Conservation (phyloP, 495 filamentous ascomycete species). For the Tuber calosporum region DNA sequence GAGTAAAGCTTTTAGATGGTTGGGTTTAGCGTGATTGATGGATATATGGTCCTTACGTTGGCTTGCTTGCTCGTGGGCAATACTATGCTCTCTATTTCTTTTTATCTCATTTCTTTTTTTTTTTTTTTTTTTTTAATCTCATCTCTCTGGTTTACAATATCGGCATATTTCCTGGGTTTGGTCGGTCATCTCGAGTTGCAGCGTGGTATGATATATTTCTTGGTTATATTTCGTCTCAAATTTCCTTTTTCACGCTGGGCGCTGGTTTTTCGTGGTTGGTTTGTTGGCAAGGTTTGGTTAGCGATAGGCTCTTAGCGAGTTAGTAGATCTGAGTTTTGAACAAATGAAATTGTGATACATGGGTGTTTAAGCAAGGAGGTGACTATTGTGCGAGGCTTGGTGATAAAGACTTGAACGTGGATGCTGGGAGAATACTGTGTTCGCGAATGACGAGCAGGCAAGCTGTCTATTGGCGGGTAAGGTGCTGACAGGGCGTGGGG, state of each 20-base stretch:
- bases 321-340: not conserved
- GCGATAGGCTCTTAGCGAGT: not conserved
- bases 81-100: not conserved
- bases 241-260: not conserved
- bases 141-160: not conserved
- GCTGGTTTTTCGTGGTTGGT: not conserved
- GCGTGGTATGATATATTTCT: not conserved
- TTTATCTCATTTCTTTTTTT: not conserved
- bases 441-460: too few species aligned
- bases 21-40: constrained; percentile 24
- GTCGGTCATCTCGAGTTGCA: not conserved
- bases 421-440: too few species aligned
- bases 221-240: not conserved
- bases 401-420: too few species aligned
- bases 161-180: not conserved
- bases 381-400: not conserved
- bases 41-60: not conserved
- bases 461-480: too few species aligned
- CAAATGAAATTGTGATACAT: not conserved
- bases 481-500: too few species aligned
- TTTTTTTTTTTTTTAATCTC: not conserved
- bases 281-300: not conserved
- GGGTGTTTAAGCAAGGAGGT: not conserved
- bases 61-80: not conserved
- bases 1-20: constrained; percentile 35